Conservation (phyloP, 1,139 yeast genomes). For the Diutina siamensis region DNA sequence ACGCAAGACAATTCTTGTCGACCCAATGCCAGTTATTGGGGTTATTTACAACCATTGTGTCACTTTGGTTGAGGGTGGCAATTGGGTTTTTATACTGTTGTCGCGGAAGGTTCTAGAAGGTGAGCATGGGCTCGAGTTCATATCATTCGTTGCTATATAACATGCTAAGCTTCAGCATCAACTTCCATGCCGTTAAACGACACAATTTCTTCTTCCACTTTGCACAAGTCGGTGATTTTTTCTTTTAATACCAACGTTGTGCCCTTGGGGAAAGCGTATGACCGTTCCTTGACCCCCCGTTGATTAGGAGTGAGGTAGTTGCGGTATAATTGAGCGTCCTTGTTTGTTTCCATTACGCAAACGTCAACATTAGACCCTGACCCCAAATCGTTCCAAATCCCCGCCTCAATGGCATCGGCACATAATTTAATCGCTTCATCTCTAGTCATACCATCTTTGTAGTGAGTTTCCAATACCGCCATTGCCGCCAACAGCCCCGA, state of each 20-base stretch:
- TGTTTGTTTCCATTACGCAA: conserved; percentile 90
- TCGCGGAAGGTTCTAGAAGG: too few relatives aligned
- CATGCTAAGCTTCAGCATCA: conserved; percentile 23
- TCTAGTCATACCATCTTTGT: conserved; percentile 66
- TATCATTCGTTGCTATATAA: too few relatives aligned
- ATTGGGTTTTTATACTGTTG: too few relatives aligned
- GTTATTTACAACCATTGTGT: conserved; percentile 35
- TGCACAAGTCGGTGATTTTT: conserved; percentile 52
- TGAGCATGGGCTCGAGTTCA: too few relatives aligned
- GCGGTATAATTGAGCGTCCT: conserved; percentile 74
- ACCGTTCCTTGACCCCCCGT: conserved; percentile 65
- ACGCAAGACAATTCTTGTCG: conserved; percentile 87
- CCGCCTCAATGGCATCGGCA: conserved; percentile 89
- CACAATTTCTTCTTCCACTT: conserved; percentile 57
- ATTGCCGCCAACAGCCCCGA: conserved; percentile 98
- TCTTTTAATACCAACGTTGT: conserved; percentile 77
- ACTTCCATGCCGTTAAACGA: conserved; percentile 57
- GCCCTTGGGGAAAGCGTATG: conserved; percentile 81
- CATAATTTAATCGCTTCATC: conserved; percentile 88
- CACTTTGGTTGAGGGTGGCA: neutral
- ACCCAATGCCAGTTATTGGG: conserved; percentile 88
- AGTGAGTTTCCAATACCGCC: conserved; percentile 88
- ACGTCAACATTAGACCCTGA: conserved; percentile 96
- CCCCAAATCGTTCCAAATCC: conserved; percentile 98
- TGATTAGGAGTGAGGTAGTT: conserved; percentile 87